These are phyloP conservation scores for Didymella exigua DNA, from an alignment of 2,329 filamentous ascomycete genomes.

Conservation along the genomic window DNA sequence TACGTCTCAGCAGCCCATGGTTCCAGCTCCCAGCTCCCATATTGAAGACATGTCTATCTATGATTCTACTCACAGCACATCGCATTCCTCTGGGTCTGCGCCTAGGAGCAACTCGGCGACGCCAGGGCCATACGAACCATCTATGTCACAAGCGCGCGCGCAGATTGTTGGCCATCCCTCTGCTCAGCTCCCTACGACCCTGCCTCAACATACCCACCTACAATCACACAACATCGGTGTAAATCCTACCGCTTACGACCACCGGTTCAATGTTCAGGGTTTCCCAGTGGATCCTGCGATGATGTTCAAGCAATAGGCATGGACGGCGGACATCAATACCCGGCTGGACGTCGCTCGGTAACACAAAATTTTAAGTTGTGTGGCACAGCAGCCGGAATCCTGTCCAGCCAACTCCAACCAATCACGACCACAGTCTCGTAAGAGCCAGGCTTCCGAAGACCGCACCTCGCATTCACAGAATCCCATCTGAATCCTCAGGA, in stretches of 20 bases:
- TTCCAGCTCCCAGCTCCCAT: conserved; percentile 38
- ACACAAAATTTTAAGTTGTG: conserved; percentile 6
- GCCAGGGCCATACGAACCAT: conserved; percentile 41
- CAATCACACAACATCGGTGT: conserved; percentile 41
- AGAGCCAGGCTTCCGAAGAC: conserved; percentile 5
- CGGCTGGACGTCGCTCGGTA: background rate
- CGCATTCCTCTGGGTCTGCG: conserved; percentile 42
- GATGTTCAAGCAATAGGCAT: conserved; percentile 38
- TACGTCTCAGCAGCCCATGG: conserved; percentile 39
- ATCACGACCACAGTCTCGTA: background rate
- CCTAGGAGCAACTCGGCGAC: conserved; percentile 42
- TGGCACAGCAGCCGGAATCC: conserved; percentile 1
- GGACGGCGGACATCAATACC: conserved; percentile 2
- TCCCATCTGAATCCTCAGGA: background rate
- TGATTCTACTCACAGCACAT: conserved; percentile 38
- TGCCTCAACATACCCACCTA: conserved; percentile 37
- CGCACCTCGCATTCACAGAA: conserved; percentile 4
- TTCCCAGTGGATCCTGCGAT: conserved; percentile 45
- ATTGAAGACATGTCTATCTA: conserved; percentile 46
- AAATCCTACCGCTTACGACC: conserved; percentile 40
- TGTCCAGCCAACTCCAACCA: background rate
- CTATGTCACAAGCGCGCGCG: conserved; percentile 33
- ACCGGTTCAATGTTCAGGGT: conserved; percentile 39
- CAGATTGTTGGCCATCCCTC: conserved; percentile 31
- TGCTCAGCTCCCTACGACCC: conserved; percentile 34